Percentiles rank a stretch among this genome's conserved stretches.
Conservation (phyloP, 768 basidiomycete genomes). For the Pleurotus pulmonarius region DNA sequence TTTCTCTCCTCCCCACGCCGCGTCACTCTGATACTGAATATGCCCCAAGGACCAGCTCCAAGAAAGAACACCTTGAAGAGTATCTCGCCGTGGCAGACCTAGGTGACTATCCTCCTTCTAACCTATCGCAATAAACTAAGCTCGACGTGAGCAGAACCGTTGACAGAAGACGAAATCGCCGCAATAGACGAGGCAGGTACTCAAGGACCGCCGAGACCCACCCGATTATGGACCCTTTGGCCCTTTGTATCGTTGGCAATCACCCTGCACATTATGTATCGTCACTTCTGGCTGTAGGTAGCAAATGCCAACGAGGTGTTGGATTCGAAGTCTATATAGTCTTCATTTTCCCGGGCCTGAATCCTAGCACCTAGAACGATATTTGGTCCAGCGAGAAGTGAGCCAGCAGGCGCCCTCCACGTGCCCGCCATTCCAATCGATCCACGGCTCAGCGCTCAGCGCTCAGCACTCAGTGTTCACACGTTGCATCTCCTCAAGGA, state of each 20-base stretch:
- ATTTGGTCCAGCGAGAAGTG: too few relatives aligned
- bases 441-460: too few relatives aligned
- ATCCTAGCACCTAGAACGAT: constrained; percentile 40
- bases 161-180: constrained; percentile 55
- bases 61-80: constrained; percentile 55
- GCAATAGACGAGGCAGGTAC: constrained; percentile 63
- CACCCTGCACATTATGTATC: too few relatives aligned
- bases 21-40: background rate
- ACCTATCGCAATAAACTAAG: background rate
- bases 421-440: too few relatives aligned
- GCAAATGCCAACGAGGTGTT: background rate
- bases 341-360: constrained; percentile 40
- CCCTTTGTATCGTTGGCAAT: too few relatives aligned
- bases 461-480: too few relatives aligned
- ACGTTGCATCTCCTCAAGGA: too few relatives aligned
- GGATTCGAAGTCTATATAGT: constrained; percentile 41
- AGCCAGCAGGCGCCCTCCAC: too few relatives aligned
- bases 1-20: background rate
- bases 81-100: constrained; percentile 67
- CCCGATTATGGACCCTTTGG: background rate
- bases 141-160: constrained; percentile 30
- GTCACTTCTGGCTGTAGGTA: too few relatives aligned
- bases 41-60: constrained; percentile 53
- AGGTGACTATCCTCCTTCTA: constrained; percentile 24
- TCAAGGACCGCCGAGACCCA: constrained; percentile 33